Conservation (phyloP, 176 grass and related monocot genomes). For the Musa beccarii region DNA sequence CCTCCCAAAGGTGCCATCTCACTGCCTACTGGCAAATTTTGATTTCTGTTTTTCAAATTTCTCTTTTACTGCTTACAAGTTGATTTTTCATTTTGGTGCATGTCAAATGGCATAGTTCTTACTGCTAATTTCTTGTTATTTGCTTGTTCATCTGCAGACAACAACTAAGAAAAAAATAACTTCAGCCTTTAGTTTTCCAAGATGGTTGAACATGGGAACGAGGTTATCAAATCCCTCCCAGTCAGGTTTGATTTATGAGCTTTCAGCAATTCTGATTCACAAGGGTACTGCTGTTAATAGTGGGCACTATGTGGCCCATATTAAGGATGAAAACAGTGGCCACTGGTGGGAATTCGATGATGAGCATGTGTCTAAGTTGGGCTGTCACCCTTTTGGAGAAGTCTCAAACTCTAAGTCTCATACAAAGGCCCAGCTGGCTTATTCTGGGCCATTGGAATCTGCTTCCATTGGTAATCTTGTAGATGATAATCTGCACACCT, state of each 20-base stretch:
- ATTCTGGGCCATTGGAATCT: constrained; percentile 17
- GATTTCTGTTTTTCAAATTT: constrained; percentile 14
- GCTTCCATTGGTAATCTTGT: constrained; percentile 29
- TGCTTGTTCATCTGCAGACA: constrained; percentile 38
- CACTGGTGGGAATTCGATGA: constrained; percentile 99
- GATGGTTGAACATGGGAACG: constrained; percentile 57
- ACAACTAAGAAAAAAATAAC: constrained; percentile 97
- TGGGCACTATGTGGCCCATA: constrained; percentile 95
- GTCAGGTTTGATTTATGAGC: constrained; percentile 55
- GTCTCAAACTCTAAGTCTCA: constrained; percentile 49
- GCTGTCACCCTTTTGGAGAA: constrained; percentile 83
- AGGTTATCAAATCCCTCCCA: constrained; percentile 43
- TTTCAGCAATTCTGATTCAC: constrained; percentile 93
- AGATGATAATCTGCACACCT: constrained; percentile 23
- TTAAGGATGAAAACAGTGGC: constrained; percentile 81
- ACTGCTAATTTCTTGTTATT: constrained; percentile 11
- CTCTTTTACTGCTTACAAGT: neutral
- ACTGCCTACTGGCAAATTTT: constrained; percentile 1
- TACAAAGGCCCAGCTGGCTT: constrained; percentile 28
- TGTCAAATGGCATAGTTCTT: neutral
- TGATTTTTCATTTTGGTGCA: neutral
- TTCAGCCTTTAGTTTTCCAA: constrained; percentile 88
- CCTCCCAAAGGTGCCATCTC: constrained; percentile 67
- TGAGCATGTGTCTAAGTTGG: constrained; percentile 87
- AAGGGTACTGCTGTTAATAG: constrained; percentile 90